Percentiles rank a stretch among this genome's conserved stretches.
Conservation (phyloP, 1,139 yeast species). For the Yamadazyma atlantica region DNA sequence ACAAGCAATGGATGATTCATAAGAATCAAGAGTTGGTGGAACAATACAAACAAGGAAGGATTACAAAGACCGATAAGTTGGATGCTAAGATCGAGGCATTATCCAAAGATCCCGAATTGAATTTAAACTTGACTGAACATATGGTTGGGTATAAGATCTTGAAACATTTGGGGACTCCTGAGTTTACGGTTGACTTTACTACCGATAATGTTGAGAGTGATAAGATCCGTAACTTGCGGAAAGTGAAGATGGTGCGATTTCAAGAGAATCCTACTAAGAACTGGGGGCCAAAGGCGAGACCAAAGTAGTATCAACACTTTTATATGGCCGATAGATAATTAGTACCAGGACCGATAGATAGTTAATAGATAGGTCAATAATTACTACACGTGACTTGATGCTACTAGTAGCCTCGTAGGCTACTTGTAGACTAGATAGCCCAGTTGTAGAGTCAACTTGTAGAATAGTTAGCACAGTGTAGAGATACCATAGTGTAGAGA, state of each 20-base stretch:
- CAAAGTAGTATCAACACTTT: conserved; percentile 20
- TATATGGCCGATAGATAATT: background rate
- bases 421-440: no score
- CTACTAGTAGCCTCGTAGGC: no score
- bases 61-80: conserved; percentile 31
- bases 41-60: conserved; percentile 17
- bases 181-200: conserved; percentile 45
- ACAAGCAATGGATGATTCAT: conserved; percentile 63
- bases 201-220: conserved; percentile 54
- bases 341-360: no score
- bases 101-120: conserved; percentile 25
- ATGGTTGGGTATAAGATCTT: conserved; percentile 68
- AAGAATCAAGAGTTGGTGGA: conserved; percentile 37
- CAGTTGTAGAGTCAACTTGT: no score
- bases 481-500: no score
- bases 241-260: conserved; percentile 76
- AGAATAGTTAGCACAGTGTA: no score
- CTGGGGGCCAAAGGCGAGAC: conserved; percentile 95
- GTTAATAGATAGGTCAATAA: no score
- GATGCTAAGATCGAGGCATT: conserved; percentile 25
- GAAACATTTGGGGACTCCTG: conserved; percentile 30
- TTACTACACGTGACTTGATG: no score
- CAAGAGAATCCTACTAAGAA: conserved; percentile 93
- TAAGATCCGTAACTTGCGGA: conserved; percentile 59
- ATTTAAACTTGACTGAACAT: conserved; percentile 36